Evolutionary conservation across 2,329 filamentous ascomycete species (phyloP).

Genomic region (Pestalotiopsis sp.): DNA sequence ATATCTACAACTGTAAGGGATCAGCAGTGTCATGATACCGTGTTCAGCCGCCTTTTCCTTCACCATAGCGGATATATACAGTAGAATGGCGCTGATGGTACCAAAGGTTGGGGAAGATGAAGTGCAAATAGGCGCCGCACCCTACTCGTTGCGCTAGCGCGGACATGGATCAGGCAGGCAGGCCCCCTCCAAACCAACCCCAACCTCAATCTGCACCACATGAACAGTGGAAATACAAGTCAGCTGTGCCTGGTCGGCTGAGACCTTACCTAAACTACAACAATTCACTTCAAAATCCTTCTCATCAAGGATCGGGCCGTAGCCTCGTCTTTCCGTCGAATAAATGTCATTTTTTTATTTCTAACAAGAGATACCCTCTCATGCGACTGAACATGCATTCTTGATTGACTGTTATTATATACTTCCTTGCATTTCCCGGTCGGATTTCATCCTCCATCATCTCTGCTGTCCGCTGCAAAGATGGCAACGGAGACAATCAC

Average conservation of each 20-base stretch:
- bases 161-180: background rate
- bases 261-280: background rate
- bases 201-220: background rate
- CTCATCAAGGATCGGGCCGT: background rate
- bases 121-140: background rate
- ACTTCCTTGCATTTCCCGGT: background rate
- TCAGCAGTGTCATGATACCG: no score
- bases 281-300: background rate
- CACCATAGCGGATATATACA: no score
- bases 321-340: background rate
- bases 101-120: no score
- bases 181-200: background rate
- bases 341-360: background rate
- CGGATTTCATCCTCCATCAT: background rate
- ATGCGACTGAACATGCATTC: background rate
- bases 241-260: background rate
- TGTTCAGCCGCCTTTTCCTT: no score
- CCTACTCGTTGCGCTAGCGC: background rate
- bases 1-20: no score
- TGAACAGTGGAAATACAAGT: background rate
- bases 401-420: background rate
- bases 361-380: background rate
- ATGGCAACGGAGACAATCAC: constrained; percentile 2
- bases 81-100: no score
- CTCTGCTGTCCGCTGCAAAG: background rate